These are phyloP conservation scores for Hygrophila difformis DNA, from an alignment of 257 asterid species.

Conservation along the genomic window DNA sequence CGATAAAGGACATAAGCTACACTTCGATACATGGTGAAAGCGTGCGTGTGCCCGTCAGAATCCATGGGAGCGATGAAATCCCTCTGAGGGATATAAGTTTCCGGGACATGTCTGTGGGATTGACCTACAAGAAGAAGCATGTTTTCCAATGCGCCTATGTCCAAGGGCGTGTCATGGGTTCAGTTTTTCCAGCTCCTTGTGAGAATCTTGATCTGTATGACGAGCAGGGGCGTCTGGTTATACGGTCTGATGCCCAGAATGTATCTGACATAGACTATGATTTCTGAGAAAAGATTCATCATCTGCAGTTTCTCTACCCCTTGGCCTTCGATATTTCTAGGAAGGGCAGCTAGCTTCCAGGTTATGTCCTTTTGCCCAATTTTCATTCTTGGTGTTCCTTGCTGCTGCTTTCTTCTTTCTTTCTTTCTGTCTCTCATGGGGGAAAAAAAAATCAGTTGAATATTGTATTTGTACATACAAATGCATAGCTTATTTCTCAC, in stretches of 20 bases:
- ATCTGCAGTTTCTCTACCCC: too few relatives aligned
- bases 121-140: slow-evolving; percentile 76
- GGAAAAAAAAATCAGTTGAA: too few relatives aligned
- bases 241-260: slow-evolving; percentile 46
- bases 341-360: too few relatives aligned
- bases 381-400: too few relatives aligned
- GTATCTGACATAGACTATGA: slow-evolving; percentile 83
- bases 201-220: slow-evolving; percentile 71
- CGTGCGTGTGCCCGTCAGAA: slow-evolving; percentile 90
- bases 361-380: too few relatives aligned
- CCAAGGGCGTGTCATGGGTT: slow-evolving; percentile 75
- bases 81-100: slow-evolving; percentile 56
- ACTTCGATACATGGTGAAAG: slow-evolving; percentile 67
- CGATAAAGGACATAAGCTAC: slow-evolving; percentile 63
- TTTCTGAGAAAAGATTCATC: slow-evolving; percentile 22
- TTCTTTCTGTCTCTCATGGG: too few relatives aligned
- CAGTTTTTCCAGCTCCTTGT: slow-evolving; percentile 78
- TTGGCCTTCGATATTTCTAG: too few relatives aligned
- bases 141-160: slow-evolving; percentile 82
- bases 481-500: too few relatives aligned
- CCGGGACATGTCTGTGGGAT: slow-evolving; percentile 71
- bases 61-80: slow-evolving; percentile 72
- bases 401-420: too few relatives aligned
- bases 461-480: too few relatives aligned
- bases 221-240: slow-evolving; percentile 51